These are phyloP conservation scores for Picea sitchensis DNA, from an alignment of 75 land plant genomes.

Conservation along the genomic window DNA sequence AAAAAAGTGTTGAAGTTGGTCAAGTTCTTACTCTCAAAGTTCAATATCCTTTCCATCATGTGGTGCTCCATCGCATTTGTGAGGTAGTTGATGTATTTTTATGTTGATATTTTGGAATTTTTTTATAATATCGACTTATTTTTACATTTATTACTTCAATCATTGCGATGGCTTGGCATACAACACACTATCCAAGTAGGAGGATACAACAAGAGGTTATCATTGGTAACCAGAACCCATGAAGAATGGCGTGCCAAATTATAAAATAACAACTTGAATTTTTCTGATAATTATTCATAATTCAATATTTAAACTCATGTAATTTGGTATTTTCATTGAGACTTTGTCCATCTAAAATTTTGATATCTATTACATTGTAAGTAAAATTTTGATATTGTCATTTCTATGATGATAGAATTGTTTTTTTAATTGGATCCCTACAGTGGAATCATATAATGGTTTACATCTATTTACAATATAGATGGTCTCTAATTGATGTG, in stretches of 20 bases:
- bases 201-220: slow-evolving; percentile 18
- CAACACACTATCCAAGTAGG: slow-evolving; percentile 27
- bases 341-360: not conserved
- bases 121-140: not conserved
- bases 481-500: not conserved
- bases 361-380: not conserved
- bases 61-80: slow-evolving; percentile 89
- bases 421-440: not conserved
- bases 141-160: not conserved
- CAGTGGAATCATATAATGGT: not conserved
- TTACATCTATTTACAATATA: not conserved
- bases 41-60: slow-evolving; percentile 70
- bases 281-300: too few relatives aligned
- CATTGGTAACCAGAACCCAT: slow-evolving; percentile 44
- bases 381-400: not conserved
- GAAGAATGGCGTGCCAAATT: slow-evolving; percentile 27
- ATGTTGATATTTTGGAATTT: not conserved
- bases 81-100: slow-evolving; percentile 42
- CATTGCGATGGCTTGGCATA: slow-evolving; percentile 50
- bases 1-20: slow-evolving; percentile 24
- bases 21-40: slow-evolving; percentile 58
- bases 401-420: not conserved
- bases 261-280: not conserved
- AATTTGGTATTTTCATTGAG: not conserved
- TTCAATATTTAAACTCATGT: not conserved